These are phyloP conservation scores for Botrytis paeoniae DNA, from an alignment of 2,329 filamentous ascomycete genomes.

Conservation along the genomic window DNA sequence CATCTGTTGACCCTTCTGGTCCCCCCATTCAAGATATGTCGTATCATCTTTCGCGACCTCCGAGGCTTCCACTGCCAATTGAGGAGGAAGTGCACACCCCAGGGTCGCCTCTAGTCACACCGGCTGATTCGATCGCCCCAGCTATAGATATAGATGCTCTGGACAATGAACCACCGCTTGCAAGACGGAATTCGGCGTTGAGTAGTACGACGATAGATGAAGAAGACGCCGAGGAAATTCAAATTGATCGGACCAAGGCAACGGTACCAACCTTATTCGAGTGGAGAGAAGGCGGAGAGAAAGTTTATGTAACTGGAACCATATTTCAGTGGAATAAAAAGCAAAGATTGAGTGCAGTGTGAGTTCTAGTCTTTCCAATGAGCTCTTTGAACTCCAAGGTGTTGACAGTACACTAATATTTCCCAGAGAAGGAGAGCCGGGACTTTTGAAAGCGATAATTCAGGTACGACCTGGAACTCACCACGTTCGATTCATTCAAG, in stretches of 20 bases:
- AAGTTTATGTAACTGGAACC: slow-evolving; percentile 94
- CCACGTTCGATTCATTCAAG: slow-evolving; percentile 93
- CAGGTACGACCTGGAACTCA: slow-evolving; percentile 90
- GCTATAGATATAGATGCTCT: slow-evolving; percentile 43
- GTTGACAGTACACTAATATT: slow-evolving; percentile 17
- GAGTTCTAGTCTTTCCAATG: slow-evolving; percentile 38
- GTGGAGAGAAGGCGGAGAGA: slow-evolving; percentile 75
- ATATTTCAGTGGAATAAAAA: slow-evolving; percentile 98
- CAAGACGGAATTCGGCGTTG: slow-evolving; percentile 55
- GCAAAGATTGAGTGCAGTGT: slow-evolving; percentile 82
- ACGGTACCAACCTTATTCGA: slow-evolving; percentile 82
- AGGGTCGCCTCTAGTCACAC: slow-evolving; percentile 81
- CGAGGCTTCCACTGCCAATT: slow-evolving; percentile 86
- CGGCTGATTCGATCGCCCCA: slow-evolving; percentile 54
- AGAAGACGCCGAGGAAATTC: slow-evolving; percentile 76
- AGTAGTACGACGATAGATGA: slow-evolving; percentile 70
- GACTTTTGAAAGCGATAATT: slow-evolving; percentile 72
- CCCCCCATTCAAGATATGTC: slow-evolving; percentile 49
- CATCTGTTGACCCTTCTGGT: slow-evolving; percentile 54
- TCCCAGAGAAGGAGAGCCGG: slow-evolving; percentile 45
- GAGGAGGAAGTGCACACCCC: slow-evolving; percentile 88
- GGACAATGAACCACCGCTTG: slow-evolving; percentile 45
- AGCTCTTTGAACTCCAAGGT: background rate
- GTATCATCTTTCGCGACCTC: slow-evolving; percentile 67
- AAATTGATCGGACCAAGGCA: slow-evolving; percentile 69